Conservation (phyloP, 177 flowering plant species). For the Vitis hybrid region DNA sequence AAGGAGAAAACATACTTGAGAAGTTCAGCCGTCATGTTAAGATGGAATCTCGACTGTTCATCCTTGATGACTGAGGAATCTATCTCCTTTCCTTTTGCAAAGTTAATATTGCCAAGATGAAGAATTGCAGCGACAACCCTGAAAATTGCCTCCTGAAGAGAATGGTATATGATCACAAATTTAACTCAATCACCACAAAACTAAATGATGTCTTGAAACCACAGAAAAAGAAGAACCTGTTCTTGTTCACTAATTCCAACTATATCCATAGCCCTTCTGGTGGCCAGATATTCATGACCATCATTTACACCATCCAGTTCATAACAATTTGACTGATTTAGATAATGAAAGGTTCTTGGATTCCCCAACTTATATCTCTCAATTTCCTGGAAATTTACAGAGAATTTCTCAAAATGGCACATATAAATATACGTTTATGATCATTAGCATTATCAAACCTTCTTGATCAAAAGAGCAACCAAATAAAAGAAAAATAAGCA, state of each 20-base stretch:
- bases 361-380: slow-evolving; percentile 54
- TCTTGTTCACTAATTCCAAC: slow-evolving; percentile 75
- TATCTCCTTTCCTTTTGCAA: slow-evolving; percentile 68
- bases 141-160: slow-evolving; percentile 68
- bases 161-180: slow-evolving; percentile 17
- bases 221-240: slow-evolving; percentile 41
- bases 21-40: slow-evolving; percentile 58
- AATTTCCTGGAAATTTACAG: slow-evolving; percentile 42
- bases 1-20: slow-evolving; percentile 42
- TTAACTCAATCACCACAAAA: not conserved
- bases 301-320: slow-evolving; percentile 68
- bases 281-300: slow-evolving; percentile 71
- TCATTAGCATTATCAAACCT: no score
- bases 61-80: slow-evolving; percentile 77
- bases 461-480: no score
- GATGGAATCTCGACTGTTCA: slow-evolving; percentile 70
- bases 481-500: not conserved
- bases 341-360: slow-evolving; percentile 61
- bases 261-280: slow-evolving; percentile 79
- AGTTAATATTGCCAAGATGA: slow-evolving; percentile 72
- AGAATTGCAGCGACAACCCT: slow-evolving; percentile 76
- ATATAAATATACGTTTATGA: not conserved
- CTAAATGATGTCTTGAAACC: not conserved
- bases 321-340: slow-evolving; percentile 70
- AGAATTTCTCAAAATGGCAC: not conserved